Base-by-base conservation (phyloP, 2,329 filamentous ascomycete genomes). In the Hyphodiscus sp. region DNA sequence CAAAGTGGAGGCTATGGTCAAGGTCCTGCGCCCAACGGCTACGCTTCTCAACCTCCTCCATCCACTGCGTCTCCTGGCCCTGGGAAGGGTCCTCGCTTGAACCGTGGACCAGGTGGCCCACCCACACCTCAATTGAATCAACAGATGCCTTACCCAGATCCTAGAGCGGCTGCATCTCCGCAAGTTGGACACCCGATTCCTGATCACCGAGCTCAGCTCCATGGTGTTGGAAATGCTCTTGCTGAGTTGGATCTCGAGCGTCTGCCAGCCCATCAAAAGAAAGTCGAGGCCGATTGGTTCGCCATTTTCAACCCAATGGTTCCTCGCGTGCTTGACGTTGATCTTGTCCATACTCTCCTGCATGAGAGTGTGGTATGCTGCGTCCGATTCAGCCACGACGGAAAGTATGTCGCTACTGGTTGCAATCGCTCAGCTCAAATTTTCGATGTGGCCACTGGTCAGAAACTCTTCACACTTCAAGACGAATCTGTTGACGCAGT, bases 381-480 rank as follows among this genome's bases (percentile, higher is more conserved):
- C 69, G 94, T 99, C 38, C 83, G 94, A 54, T 99, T 99, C 77
- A 97, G 92, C 69, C 83, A 88, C 52, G 94, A 99, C 67, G 94
- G 94, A 62, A 91, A 95, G 68, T 96, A 89, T 63, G 88, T 99
- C 52, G 94, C 94, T 8, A 99, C 94, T 5, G 94, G 94, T 44
- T 97, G 94, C 78, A 99, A 99, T 72, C 80, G 91, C 59, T 96
- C 91, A n/a, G 94, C 94, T n/a, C 92, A 97, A 72, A 99, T 99
- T 65, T 99, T 94, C 70, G 94, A 99, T 61, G 92, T 97, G 43
- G 79, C 83, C 64, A 87, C 83, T 16, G 94, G 94, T 52, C 83
- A 89, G 63, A 94, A 92, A 70, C 84, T 97, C 50, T 94, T 89
- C 61, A 86, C 94, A 55, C 77, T 97, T 33, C 90, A 96, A 70